phyloP scores from a whole-genome alignment of 208 protist species.

The Trypanosoma grayi region DNA sequence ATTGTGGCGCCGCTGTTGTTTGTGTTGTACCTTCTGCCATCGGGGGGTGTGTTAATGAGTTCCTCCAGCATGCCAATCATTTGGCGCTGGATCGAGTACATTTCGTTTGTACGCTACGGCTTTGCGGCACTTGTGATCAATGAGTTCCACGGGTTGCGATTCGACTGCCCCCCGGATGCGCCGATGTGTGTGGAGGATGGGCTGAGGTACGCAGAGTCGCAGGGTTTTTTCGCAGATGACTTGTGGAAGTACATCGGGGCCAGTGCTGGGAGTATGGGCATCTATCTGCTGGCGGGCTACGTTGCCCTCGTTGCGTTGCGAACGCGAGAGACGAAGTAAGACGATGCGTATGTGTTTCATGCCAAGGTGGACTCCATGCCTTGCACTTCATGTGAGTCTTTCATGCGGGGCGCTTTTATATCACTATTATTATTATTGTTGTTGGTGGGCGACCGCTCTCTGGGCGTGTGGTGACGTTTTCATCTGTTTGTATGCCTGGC shows the following conservation, averaged over 20 bases:
- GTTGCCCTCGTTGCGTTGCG: constrained; percentile 30
- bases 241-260: constrained; percentile 20
- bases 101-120: constrained; percentile 69
- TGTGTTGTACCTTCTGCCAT: constrained; percentile 59
- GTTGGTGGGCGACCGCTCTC: neutral
- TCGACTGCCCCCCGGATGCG: constrained; percentile 30
- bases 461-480: neutral
- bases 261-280: constrained; percentile 27
- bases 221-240: constrained; percentile 40
- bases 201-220: constrained; percentile 34
- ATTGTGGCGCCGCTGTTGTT: constrained; percentile 58
- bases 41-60: constrained; percentile 64
- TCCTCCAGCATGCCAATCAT: constrained; percentile 45
- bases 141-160: constrained; percentile 61
- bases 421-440: too few relatives aligned
- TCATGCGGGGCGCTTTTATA: too few relatives aligned
- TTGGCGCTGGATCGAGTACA: constrained; percentile 77
- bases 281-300: constrained; percentile 57
- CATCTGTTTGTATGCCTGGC: neutral
- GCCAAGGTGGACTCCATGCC: too few relatives aligned
- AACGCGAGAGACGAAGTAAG: neutral
- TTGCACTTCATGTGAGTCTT: too few relatives aligned
- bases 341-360: too few relatives aligned
- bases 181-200: constrained; percentile 38
- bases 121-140: constrained; percentile 59